Evolutionary conservation across 257 asterid species (phyloP), one percentile per base, ranked within the genome.

Genomic region (Gentiana macrophylla): DNA sequence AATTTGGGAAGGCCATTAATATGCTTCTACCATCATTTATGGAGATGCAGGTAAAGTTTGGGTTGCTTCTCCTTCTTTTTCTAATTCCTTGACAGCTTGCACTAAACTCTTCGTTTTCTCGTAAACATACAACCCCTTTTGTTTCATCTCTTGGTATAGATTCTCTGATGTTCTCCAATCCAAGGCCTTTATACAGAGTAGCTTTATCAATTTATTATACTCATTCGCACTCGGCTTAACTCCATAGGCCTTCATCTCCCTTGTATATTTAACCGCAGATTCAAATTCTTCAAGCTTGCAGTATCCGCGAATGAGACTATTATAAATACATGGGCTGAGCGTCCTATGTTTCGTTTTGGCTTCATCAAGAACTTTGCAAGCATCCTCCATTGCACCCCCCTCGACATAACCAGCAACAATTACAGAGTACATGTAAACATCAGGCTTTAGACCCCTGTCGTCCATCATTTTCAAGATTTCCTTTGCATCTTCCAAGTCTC

Each of bases 131-230:
- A 84, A 49, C 32, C 90, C 93, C 1, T 74, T 70, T 71, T 54
- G 78, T 48, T 58, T 61, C 98, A 84, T 87, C 56, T 91, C 92
- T 68, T 71, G 75, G 50, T 69, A 60, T 65, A 87, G 72, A 70
- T 80, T 82, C 56, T 73, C 86, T 8, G 98, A 89, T 36, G 77
- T 72, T 67, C 73, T 80, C 98, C 95, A 87, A 63, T 91, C 98
- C 51, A 83, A 73, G 68, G 82, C 86, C 76, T 85, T 84, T 2
- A 80, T 59, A 82, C 95, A 84, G 59, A 83, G 90, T 52, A 95
- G 80, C 70, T 80, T 79, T 55, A 91, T 84, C 69, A 91, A 74
- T 57, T 84, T 84, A 70, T 80, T 79, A 66, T 81, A 91, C 79
- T 84, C 95, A 37, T 79, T 84, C 7, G 74, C 89, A 60, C 48